Conservation (phyloP, 805 yeast species). For the Ogataea nitratoaversa region DNA sequence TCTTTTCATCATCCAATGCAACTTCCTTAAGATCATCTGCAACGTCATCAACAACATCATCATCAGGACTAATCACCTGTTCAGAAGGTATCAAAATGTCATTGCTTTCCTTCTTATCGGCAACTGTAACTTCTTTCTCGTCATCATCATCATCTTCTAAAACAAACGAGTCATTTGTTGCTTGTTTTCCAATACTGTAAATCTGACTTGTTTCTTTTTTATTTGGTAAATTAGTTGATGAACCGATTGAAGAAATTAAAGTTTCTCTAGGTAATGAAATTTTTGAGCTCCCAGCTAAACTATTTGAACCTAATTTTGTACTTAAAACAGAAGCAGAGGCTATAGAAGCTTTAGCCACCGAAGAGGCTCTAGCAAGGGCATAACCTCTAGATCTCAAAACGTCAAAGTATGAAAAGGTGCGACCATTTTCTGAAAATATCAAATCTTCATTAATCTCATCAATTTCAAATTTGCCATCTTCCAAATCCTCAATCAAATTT, state of each 20-base stretch:
- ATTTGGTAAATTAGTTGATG: conserved; percentile 11
- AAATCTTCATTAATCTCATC: conserved; percentile 64
- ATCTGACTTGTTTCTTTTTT: neutral
- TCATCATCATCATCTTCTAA: conserved; percentile 27
- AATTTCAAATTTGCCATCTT: conserved; percentile 73
- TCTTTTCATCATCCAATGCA: no score
- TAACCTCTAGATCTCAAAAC: conserved; percentile 66
- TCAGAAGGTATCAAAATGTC: conserved; percentile 11
- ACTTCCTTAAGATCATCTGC: neutral
- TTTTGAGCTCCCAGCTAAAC: conserved; percentile 7
- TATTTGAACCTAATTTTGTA: conserved; percentile 2
- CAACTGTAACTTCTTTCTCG: conserved; percentile 19
- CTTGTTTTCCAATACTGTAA: conserved; percentile 1
- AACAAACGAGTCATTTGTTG: conserved; percentile 25
- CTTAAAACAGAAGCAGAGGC: neutral
- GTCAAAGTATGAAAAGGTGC: conserved; percentile 61
- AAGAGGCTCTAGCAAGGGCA: conserved; percentile 18
- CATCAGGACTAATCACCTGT: conserved; percentile 9
- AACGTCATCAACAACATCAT: conserved; percentile 4
- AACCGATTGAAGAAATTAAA: conserved; percentile 27
- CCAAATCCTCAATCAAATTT: conserved; percentile 81
- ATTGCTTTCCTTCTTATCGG: conserved; percentile 2
- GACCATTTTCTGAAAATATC: conserved; percentile 24
- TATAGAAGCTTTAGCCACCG: conserved; percentile 3
- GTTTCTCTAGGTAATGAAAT: conserved; percentile 31